phyloP scores from a whole-genome alignment of 257 asterid genomes.

The Fraxinus pennsylvanica region DNA sequence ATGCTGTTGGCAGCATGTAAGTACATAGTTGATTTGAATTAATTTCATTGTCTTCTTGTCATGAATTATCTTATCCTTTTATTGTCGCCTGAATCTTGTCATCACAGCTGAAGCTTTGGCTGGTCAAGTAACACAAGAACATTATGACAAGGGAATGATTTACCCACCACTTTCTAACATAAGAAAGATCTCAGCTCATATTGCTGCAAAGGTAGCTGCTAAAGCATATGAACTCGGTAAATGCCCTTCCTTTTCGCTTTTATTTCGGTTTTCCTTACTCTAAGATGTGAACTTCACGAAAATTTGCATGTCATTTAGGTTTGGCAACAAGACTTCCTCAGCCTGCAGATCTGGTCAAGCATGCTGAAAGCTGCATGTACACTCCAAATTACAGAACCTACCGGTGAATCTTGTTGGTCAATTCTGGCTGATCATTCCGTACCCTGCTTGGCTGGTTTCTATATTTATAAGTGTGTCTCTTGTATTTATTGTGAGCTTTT shows the following conservation, averaged over 20 bases:
- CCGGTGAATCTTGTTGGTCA: constrained; percentile 39
- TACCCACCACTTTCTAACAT: constrained; percentile 80
- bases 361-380: constrained; percentile 97
- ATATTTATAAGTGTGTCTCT: not conserved
- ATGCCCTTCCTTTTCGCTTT: constrained; percentile 20
- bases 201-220: constrained; percentile 94
- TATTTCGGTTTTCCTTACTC: not conserved
- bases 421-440: not conserved
- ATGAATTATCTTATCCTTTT: not conserved
- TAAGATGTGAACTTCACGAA: constrained; percentile 2
- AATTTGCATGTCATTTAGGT: constrained; percentile 36
- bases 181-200: constrained; percentile 82
- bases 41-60: not conserved
- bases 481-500: not conserved
- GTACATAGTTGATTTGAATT: constrained; percentile 21
- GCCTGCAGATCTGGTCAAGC: constrained; percentile 75
- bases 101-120: constrained; percentile 95
- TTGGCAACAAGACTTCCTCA: constrained; percentile 84
- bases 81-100: not conserved
- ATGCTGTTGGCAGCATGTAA: constrained; percentile 97
- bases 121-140: constrained; percentile 79
- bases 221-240: constrained; percentile 89
- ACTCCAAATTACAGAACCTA: constrained; percentile 73
- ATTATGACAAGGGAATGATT: constrained; percentile 81
- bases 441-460: not conserved